These are phyloP conservation scores for Coemansia guatemalensis DNA, from an alignment of 192 early-diverging fungal genomes.

Conservation along the genomic window DNA sequence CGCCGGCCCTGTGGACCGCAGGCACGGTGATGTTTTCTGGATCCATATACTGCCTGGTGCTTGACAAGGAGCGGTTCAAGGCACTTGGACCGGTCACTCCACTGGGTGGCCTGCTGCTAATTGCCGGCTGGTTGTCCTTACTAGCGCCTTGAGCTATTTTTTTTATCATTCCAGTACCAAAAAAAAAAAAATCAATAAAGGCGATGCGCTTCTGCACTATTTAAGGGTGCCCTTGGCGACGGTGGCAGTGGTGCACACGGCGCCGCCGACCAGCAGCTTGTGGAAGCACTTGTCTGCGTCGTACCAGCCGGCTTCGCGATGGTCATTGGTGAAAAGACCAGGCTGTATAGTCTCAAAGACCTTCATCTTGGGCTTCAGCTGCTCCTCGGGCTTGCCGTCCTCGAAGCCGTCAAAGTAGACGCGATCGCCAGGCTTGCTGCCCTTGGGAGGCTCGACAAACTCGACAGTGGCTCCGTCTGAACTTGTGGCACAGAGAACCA, in stretches of 20 bases:
- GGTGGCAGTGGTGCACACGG: slow-evolving; percentile 61
- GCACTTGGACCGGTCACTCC: slow-evolving; percentile 44
- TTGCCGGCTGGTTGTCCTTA: slow-evolving; percentile 46
- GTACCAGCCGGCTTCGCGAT: slow-evolving; percentile 66
- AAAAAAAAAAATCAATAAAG: neutral
- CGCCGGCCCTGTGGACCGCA: slow-evolving; percentile 45
- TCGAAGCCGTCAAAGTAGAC: slow-evolving; percentile 91
- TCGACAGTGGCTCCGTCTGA: slow-evolving; percentile 85
- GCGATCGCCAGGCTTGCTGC: slow-evolving; percentile 83
- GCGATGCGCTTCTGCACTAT: slow-evolving; percentile 22
- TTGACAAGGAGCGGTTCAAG: slow-evolving; percentile 33
- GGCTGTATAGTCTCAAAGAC: slow-evolving; percentile 97
- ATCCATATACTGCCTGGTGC: slow-evolving; percentile 55
- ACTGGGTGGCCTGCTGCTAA: slow-evolving; percentile 45
- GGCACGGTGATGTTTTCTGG: slow-evolving; percentile 56
- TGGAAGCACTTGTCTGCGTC: slow-evolving; percentile 52
- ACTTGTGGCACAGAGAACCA: slow-evolving; percentile 92
- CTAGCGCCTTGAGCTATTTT: slow-evolving; percentile 18
- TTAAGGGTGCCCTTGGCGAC: slow-evolving; percentile 71
- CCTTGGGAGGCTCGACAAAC: slow-evolving; percentile 84
- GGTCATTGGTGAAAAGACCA: slow-evolving; percentile 70
- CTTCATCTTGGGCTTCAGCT: slow-evolving; percentile 98
- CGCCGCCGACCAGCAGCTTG: slow-evolving; percentile 49
- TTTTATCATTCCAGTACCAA: neutral
- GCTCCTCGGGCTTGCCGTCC: slow-evolving; percentile 78